These are phyloP conservation scores for Globisporangium orthogonon DNA, from an alignment of 352 stramenopile species.

Conservation along the genomic window DNA sequence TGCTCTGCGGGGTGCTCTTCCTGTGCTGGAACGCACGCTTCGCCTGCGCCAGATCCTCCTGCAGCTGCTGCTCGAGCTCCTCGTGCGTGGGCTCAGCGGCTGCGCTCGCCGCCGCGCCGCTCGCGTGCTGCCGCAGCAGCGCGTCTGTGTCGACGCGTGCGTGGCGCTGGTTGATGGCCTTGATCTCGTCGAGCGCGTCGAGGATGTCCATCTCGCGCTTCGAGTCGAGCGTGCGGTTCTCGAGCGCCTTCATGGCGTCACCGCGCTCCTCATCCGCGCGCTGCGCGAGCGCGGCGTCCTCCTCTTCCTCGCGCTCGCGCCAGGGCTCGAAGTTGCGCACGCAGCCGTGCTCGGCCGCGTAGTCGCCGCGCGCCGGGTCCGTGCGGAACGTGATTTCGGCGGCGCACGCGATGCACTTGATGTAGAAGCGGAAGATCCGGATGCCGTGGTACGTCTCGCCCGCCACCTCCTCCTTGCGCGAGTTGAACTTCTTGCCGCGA, in stretches of 20 bases:
- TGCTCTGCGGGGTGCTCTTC: constrained; percentile 9
- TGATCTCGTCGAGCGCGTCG: constrained; percentile 98
- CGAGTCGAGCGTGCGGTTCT: constrained; percentile 97
- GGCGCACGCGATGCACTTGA: constrained; percentile 95
- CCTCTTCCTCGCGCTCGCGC: constrained; percentile 83
- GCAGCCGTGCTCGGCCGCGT: constrained; percentile 95
- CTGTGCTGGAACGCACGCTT: constrained; percentile 49
- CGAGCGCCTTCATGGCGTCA: constrained; percentile 96
- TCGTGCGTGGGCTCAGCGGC: constrained; percentile 21
- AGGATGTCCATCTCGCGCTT: constrained; percentile 99
- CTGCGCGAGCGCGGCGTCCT: constrained; percentile 64
- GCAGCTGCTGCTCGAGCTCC: constrained; percentile 36
- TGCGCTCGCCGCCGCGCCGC: constrained; percentile 9
- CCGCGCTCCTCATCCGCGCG: constrained; percentile 91
- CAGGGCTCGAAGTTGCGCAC: constrained; percentile 97
- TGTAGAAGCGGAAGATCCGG: constrained; percentile 96
- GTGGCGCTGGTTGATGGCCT: constrained; percentile 95
- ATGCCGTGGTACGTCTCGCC: constrained; percentile 96
- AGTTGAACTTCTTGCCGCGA: constrained; percentile 99
- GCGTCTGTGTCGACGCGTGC: constrained; percentile 86
- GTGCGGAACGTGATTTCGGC: constrained; percentile 97
- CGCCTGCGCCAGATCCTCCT: constrained; percentile 42
- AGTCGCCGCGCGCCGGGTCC: constrained; percentile 98
- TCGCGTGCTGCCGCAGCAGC: constrained; percentile 49
- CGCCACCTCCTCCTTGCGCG: constrained; percentile 95